phyloP scores from a whole-genome alignment of 225 moss, liverwort and hornwort genomes.

The Thuidium tamariscinum region DNA sequence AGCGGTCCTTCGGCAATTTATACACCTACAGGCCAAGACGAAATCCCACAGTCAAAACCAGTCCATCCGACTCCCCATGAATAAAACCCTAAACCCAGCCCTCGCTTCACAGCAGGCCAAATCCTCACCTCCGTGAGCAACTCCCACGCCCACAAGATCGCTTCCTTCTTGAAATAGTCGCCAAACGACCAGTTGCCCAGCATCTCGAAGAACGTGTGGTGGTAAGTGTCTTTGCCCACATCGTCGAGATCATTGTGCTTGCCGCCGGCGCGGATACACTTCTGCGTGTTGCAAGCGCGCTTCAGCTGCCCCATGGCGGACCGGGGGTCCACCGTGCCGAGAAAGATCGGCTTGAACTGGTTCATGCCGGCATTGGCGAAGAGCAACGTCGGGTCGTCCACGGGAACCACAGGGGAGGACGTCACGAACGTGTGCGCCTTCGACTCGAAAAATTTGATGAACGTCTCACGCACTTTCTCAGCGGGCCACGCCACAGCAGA shows the following conservation, averaged over 20 bases:
- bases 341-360: constrained; percentile 55
- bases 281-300: constrained; percentile 53
- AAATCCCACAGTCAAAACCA: background rate
- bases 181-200: constrained; percentile 62
- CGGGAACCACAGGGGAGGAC: constrained; percentile 49
- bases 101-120: background rate
- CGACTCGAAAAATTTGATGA: constrained; percentile 21
- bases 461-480: constrained; percentile 31
- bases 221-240: constrained; percentile 55
- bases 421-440: constrained; percentile 34
- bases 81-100: constrained; percentile 15
- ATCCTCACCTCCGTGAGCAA: constrained; percentile 35
- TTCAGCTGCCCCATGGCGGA: constrained; percentile 43
- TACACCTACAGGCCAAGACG: constrained; percentile 15
- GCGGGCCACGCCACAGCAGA: background rate
- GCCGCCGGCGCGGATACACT: constrained; percentile 56
- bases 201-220: constrained; percentile 63
- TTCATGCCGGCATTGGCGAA: constrained; percentile 66
- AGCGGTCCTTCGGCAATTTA: constrained; percentile 38
- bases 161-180: constrained; percentile 58
- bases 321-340: constrained; percentile 44
- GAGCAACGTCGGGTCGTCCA: constrained; percentile 50
- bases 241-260: constrained; percentile 64
- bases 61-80: background rate
- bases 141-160: constrained; percentile 56